phyloP scores from a whole-genome alignment of 78 protist species.

The Dictyostelium firmibasis region DNA sequence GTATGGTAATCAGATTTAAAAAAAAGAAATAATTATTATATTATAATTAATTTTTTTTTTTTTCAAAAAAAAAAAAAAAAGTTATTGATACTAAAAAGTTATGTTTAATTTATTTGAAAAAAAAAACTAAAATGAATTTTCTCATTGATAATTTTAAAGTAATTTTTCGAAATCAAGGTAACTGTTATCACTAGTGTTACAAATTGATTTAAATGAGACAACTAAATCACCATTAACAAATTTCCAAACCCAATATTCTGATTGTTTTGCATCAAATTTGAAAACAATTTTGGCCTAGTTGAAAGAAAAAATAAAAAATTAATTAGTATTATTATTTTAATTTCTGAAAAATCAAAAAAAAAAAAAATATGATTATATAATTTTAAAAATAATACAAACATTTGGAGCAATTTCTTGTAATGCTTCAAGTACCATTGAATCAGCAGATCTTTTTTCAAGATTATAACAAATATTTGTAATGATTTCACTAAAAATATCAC shows the following conservation, averaged over 20 bases:
- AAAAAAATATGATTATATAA: too few species aligned
- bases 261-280: conserved; percentile 11
- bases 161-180: conserved; percentile 59
- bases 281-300: conserved; percentile 16
- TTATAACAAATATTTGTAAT: not conserved
- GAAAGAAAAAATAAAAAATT: too few species aligned
- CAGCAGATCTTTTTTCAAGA: conserved; percentile 20
- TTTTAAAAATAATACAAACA: not conserved
- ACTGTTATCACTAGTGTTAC: conserved; percentile 3
- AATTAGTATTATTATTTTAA: not conserved
- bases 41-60: too few species aligned
- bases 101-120: too few species aligned
- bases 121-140: too few species aligned
- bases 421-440: conserved; percentile 68
- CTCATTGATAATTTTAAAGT: too few species aligned
- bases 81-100: too few species aligned
- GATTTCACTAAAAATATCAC: conserved; percentile 36
- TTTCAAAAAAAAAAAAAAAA: too few species aligned
- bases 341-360: not conserved
- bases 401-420: conserved; percentile 26
- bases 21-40: too few species aligned
- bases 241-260: conserved; percentile 13
- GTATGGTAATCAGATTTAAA: too few species aligned
- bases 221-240: conserved; percentile 5
- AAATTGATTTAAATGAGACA: conserved; percentile 12